Evolutionary conservation across 2,329 filamentous ascomycete genomes (phyloP).

Genomic region (Fusarium nematophilum): DNA sequence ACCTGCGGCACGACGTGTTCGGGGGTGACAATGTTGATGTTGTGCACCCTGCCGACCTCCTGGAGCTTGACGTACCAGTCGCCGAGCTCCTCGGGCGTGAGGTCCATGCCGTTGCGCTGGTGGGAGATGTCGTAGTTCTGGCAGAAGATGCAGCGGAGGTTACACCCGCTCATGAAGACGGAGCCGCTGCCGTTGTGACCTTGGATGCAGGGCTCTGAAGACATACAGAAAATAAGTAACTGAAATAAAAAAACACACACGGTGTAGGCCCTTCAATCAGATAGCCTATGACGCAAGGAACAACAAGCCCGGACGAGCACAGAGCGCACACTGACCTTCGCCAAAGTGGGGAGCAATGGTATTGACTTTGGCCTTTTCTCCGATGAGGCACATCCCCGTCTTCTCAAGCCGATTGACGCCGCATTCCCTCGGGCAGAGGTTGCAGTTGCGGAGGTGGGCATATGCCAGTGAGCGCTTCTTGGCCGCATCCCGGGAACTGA

Average conservation of each 20-base stretch:
- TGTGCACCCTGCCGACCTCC: constrained; percentile 82
- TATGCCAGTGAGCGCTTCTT: constrained; percentile 81
- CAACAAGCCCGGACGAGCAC: constrained; percentile 13
- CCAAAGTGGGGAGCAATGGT: constrained; percentile 89
- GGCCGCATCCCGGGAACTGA: constrained; percentile 75
- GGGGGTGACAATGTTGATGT: constrained; percentile 88
- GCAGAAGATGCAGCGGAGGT: constrained; percentile 79
- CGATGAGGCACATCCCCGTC: constrained; percentile 82
- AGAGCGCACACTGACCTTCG: constrained; percentile 63
- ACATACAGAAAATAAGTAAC: constrained; percentile 5
- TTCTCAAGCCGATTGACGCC: constrained; percentile 84
- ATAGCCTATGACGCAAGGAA: constrained; percentile 18
- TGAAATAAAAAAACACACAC: constrained; percentile 1
- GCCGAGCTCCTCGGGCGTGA: constrained; percentile 81
- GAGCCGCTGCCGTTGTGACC: constrained; percentile 83
- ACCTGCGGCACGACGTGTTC: constrained; percentile 91
- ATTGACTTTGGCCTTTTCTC: constrained; percentile 81
- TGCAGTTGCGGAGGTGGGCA: constrained; percentile 81
- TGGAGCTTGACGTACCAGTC: constrained; percentile 89
- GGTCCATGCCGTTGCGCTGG: constrained; percentile 81
- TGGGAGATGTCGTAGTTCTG: constrained; percentile 89
- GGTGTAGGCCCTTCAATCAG: not conserved
- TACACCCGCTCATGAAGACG: constrained; percentile 84
- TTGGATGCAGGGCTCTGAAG: constrained; percentile 79
- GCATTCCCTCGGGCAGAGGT: constrained; percentile 82